Evolutionary conservation across 2,329 filamentous ascomycete species (phyloP).

Genomic region (Cladosporium sp.): DNA sequence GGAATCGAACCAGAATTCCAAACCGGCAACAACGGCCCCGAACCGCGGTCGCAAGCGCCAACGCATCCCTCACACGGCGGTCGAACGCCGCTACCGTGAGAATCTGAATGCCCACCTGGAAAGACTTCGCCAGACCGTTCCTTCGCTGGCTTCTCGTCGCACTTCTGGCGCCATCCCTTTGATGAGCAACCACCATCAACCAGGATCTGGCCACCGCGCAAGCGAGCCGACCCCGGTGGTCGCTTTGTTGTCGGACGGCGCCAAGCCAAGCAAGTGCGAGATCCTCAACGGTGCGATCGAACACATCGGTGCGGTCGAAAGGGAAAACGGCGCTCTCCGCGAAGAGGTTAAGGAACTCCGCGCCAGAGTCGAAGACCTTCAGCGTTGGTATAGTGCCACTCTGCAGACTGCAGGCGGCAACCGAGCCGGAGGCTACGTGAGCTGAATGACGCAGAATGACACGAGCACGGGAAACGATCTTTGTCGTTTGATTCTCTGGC

Average conservation of each 20-base stretch:
- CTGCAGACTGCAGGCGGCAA: constrained; percentile 7
- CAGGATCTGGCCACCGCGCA: constrained; percentile 23
- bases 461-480: background rate
- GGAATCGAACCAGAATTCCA: constrained; percentile 24
- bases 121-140: constrained; percentile 37
- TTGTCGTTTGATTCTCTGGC: background rate
- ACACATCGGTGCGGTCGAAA: constrained; percentile 35
- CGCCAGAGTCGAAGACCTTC: constrained; percentile 33
- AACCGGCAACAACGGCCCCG: constrained; percentile 27
- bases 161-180: constrained; percentile 22
- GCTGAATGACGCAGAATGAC: background rate
- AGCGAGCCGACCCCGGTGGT: background rate
- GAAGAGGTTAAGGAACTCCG: constrained; percentile 32
- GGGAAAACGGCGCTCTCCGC: constrained; percentile 34
- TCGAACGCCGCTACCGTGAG: constrained; percentile 40
- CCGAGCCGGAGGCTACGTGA: constrained; percentile 1
- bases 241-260: constrained; percentile 27
- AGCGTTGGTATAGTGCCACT: constrained; percentile 30
- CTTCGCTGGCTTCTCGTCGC: constrained; percentile 32
- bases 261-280: constrained; percentile 42
- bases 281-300: constrained; percentile 40
- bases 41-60: constrained; percentile 37
- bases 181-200: constrained; percentile 15
- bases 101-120: constrained; percentile 42
- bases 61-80: constrained; percentile 41